Evolutionary conservation across 1,284 basidiomycete genomes (phyloP), one percentile per base, ranked within the genome.

Genomic region (Exobasidium rhododendri): DNA sequence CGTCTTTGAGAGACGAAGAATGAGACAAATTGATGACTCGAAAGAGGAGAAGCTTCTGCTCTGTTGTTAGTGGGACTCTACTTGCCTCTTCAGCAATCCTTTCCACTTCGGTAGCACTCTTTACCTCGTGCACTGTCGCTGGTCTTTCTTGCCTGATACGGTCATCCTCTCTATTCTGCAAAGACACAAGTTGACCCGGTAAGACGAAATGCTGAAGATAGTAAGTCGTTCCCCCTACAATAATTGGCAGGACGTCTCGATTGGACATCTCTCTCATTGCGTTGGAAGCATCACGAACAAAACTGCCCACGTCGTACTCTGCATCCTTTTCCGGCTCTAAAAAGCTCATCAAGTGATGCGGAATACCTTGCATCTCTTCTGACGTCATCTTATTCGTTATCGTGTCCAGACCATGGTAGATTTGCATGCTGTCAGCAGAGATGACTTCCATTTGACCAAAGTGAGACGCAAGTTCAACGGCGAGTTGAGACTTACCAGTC

Each of bases 351-450:
- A 97, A 84, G 66, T 91, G 87, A 82, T 99, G 96, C 46, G 88
- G 87, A 17, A 98, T 83, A 0, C 90, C 92, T 47, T 85, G 83
- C 80, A 85, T 88, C 80, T 98, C 93, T 30, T 84, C 82, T 14
- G 82, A 67, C 0, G 91, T 87, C 7, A 94, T 86, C 82, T 99
- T 98, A 82, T 98, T 98, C 22, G 96, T 98, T 73, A 97, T 89
- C 58, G 96, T 83, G 79, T 97, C 90, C 73, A 98, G 84, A 0
- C 94, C 94, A n/a, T 84, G 83, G 80, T 98, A 98, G 14, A 94
- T 88, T 81, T 99, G 96, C 94, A 99, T 98, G 10, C 94, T 88
- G 81, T 98, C 96, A 7, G 93, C 91, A 71, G 96, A 97, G 77
- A 98, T 89, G 68, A 97, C 85, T 73, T 88, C 79, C 0, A 69